A percentile compares a stretch with the other conserved stretches of the same genome.
Evolutionary conservation across 169 alveolate genomes (phyloP).

Genomic region (Amoebophrya sp.): DNA sequence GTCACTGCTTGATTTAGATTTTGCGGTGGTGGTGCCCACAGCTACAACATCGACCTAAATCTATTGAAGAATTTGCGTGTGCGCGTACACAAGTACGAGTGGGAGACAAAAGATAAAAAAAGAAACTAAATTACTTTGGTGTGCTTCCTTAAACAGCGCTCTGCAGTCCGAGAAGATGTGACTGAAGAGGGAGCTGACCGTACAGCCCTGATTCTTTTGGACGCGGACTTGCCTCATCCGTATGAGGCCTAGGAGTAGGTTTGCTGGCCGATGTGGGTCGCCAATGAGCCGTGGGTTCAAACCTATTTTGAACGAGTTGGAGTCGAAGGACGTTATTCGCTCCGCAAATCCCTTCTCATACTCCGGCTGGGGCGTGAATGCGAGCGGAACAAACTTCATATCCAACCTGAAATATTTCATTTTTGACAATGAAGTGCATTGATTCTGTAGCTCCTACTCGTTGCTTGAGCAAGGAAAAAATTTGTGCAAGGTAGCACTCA

Average conservation of each 20-base stretch:
- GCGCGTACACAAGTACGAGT: too few relatives aligned
- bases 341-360: background rate
- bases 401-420: background rate
- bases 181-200: background rate
- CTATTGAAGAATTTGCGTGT: too few relatives aligned
- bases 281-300: background rate
- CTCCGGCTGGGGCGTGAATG: background rate
- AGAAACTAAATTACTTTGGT: too few relatives aligned
- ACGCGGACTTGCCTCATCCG: background rate
- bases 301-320: background rate
- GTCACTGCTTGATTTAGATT: too few relatives aligned
- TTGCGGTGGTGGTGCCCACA: too few relatives aligned
- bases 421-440: too few relatives aligned
- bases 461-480: too few relatives aligned
- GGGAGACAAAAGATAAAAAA: too few relatives aligned
- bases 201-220: background rate
- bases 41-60: too few relatives aligned
- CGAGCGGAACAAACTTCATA: background rate
- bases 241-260: background rate
- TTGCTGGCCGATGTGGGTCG: background rate
- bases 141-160: background rate
- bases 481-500: too few relatives aligned
- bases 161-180: background rate
- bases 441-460: too few relatives aligned
- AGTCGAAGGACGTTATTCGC: background rate